Percentiles rank a stretch among this genome's conserved stretches.
These are phyloP conservation scores for Irpex sp. DNA, from an alignment of 1,284 basidiomycete species.

Conservation along the genomic window DNA sequence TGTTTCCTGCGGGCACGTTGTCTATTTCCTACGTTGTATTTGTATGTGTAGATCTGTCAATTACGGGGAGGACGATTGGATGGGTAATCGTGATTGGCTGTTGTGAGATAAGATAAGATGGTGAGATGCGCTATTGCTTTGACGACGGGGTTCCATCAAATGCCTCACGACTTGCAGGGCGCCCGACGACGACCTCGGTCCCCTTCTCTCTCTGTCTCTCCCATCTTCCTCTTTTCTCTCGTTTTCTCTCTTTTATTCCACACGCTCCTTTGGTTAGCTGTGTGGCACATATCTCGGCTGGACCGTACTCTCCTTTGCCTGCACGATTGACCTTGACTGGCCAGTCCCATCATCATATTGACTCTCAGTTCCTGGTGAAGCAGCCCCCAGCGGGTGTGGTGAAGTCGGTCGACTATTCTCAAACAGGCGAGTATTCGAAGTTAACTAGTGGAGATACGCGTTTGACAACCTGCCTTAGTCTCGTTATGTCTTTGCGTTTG, in stretches of 20 bases:
- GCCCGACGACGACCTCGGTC: constrained; percentile 9
- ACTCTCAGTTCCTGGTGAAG: neutral
- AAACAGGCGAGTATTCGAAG: neutral
- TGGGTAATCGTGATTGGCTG: neutral
- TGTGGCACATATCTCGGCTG: constrained; percentile 15
- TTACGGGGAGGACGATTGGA: neutral
- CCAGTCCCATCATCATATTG: neutral
- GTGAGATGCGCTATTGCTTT: neutral
- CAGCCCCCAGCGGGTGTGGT: constrained; percentile 8
- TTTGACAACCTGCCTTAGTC: neutral
- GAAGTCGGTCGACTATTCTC: neutral
- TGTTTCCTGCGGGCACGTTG: neutral
- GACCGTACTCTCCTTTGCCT: constrained; percentile 25
- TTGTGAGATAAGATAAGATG: constrained; percentile 4
- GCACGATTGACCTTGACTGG: constrained; percentile 3
- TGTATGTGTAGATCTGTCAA: neutral
- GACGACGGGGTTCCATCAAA: constrained; percentile 9
- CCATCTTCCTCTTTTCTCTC: constrained; percentile 10
- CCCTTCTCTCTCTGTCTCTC: constrained; percentile 25
- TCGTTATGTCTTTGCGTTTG: constrained; percentile 35
- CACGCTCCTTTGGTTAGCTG: constrained; percentile 5
- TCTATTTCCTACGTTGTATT: neutral
- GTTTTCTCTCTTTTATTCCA: constrained; percentile 12
- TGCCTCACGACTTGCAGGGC: neutral
- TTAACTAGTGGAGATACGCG: neutral